Evolutionary conservation across 2,329 filamentous ascomycete genomes (phyloP), one percentile per base, ranked within the genome.

Genomic region (Ascocoryne sarcoides): DNA sequence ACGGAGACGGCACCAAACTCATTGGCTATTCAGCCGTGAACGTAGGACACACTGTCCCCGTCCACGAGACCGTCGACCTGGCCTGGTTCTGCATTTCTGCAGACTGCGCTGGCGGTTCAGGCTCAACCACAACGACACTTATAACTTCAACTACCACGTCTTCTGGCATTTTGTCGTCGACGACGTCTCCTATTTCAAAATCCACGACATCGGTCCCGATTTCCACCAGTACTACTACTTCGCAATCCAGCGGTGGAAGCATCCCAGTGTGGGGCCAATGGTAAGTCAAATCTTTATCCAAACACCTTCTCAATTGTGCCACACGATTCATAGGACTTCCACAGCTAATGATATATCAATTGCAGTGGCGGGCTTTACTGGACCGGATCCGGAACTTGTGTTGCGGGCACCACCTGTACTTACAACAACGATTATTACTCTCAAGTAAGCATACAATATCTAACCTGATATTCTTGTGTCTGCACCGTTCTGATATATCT

Each of bases 1-100:
- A 57, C 35, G 60, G 60, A 1, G 59, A 62, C 39, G 59, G 58
- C 2, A 56, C 54, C 0, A 44, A 54, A 43, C 49, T 61, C 4
- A 48, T 60, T 12, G 60, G 58, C 1, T 56, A 56, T 39, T 52
- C 47, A 20, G 60, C 53, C 3, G 35, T 48, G 12, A 52, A 50
- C 1, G 58, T 60, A 9, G 59, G 59, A 0, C 59, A 61, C 20
- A 56, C 54, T 1, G 56, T 60, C 4, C 58, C 58, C 0, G 50
- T 59, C 2, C 45, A 47, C 19, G 48, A 49, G 21, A 58, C 49
- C 0, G 55, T 61, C 21, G 51, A 51, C 15, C 49, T 58, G 10
- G 40, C 42, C 1, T 50, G 46, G 42, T 48, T 52, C 36, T 42
- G 49, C 15, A 42, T 50, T 36, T 14, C 30, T 15, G n/a, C n/a